Evolutionary conservation across 306 rosid genomes (phyloP).

Genomic region (Ziziphus jujuba): DNA sequence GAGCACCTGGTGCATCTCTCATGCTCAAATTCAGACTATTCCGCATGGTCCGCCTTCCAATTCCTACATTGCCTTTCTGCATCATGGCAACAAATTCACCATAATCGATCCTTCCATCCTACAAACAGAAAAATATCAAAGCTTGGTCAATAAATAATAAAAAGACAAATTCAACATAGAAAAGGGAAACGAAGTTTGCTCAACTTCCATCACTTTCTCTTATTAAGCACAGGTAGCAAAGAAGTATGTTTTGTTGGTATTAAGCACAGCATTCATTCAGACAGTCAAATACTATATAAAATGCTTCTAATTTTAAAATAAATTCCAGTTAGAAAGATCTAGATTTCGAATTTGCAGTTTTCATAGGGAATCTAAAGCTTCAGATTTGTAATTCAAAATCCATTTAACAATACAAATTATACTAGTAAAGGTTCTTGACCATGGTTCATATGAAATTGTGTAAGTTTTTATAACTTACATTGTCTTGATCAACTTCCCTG

Average conservation of each 20-base stretch:
- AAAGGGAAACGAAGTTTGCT: no score
- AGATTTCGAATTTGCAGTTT: no score
- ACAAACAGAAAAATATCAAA: constrained; percentile 19
- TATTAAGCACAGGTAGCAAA: not conserved
- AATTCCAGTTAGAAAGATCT: no score
- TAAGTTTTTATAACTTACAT: constrained; percentile 53
- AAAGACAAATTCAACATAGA: constrained; percentile 3
- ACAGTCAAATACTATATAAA: not conserved
- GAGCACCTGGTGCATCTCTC: constrained; percentile 80
- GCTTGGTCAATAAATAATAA: constrained; percentile 11
- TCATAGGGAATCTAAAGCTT: constrained; percentile 5
- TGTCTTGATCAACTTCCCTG: constrained; percentile 94
- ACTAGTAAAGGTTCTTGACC: not conserved
- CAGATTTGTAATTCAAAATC: not conserved
- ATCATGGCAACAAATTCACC: constrained; percentile 96
- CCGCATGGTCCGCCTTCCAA: constrained; percentile 94
- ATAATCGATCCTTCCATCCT: constrained; percentile 96
- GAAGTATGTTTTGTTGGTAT: not conserved
- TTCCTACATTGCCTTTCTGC: constrained; percentile 85
- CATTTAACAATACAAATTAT: not conserved
- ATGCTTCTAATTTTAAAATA: no score
- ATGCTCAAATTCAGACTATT: constrained; percentile 90
- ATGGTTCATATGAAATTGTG: not conserved
- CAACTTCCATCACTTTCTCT: no score
- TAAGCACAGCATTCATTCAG: not conserved